These are phyloP conservation scores for Thozetella sp. DNA, from an alignment of 495 filamentous ascomycete genomes.

Conservation along the genomic window DNA sequence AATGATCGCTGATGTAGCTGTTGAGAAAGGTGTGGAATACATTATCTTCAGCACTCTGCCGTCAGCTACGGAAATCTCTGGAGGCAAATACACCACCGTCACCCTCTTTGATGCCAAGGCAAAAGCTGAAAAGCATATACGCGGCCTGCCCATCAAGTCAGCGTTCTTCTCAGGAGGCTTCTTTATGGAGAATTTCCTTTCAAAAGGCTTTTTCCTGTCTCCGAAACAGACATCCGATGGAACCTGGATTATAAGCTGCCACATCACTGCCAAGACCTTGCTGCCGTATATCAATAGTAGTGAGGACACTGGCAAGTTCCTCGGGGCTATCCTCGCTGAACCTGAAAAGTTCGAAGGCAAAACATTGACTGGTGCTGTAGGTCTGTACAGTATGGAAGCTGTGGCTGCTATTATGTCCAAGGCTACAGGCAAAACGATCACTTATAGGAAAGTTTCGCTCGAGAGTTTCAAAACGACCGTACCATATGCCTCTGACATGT, in stretches of 20 bases:
- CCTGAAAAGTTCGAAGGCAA: conserved; percentile 50
- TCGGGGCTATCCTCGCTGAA: conserved; percentile 46
- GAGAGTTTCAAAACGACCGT: too few relatives aligned
- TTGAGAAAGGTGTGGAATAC: conserved; percentile 38
- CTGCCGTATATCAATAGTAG: too few relatives aligned
- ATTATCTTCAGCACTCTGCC: conserved; percentile 49
- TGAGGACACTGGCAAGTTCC: conserved; percentile 53
- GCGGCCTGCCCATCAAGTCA: conserved; percentile 32
- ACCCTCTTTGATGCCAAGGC: conserved; percentile 45
- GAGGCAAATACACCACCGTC: conserved; percentile 32
- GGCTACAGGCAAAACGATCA: conserved; percentile 41
- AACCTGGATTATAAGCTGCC: too few relatives aligned
- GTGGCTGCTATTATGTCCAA: conserved; percentile 35
- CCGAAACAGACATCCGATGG: too few relatives aligned
- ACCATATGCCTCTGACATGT: too few relatives aligned
- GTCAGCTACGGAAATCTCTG: conserved; percentile 24
- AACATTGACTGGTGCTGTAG: conserved; percentile 35
- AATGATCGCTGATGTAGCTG: conserved; percentile 39
- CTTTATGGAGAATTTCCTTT: conserved; percentile 54
- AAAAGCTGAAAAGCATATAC: conserved; percentile 40
- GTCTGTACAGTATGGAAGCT: conserved; percentile 16
- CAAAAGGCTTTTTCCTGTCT: too few relatives aligned
- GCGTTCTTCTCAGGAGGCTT: conserved; percentile 35
- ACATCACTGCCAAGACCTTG: too few relatives aligned
- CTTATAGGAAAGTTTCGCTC: too few relatives aligned